Conservation (phyloP, 495 filamentous ascomycete species). For the Immersiella caudata region DNA sequence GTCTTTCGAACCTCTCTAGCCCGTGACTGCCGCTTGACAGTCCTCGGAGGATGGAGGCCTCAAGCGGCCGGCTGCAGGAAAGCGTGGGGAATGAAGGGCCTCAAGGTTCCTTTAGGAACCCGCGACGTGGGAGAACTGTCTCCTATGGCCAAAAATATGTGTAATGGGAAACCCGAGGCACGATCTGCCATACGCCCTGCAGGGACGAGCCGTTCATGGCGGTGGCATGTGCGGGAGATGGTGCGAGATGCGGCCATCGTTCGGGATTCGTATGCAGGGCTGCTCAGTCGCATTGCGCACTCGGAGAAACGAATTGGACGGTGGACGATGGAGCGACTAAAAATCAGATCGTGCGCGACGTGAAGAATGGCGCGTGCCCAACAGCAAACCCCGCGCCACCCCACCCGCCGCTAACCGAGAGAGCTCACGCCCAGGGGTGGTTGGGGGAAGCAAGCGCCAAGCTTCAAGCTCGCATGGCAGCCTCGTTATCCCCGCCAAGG, state of each 20-base stretch:
- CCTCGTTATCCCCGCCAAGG: conserved; percentile 25
- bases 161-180: conserved; percentile 4
- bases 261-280: conserved; percentile 4
- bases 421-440: conserved; percentile 6
- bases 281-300: neutral
- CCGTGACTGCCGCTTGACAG: conserved; percentile 9
- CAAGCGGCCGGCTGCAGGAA: conserved; percentile 13
- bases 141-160: neutral
- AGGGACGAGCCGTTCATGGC: neutral
- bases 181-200: conserved; percentile 1
- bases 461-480: conserved; percentile 11
- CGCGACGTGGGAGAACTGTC: conserved; percentile 13
- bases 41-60: conserved; percentile 6
- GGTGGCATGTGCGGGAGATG: neutral
- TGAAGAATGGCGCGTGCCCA: conserved; percentile 3
- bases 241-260: neutral
- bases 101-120: neutral
- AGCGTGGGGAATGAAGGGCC: conserved; percentile 7
- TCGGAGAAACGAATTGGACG: neutral
- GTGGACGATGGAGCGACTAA: neutral
- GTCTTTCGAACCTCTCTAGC: neutral
- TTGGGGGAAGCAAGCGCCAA: conserved; percentile 1
- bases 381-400: neutral
- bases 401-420: conserved; percentile 10
- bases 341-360: neutral